Percentiles rank a stretch among this genome's conserved stretches.
Conservation (phyloP, 2,329 filamentous ascomycete genomes). For the Akanthomyces muscarius region DNA sequence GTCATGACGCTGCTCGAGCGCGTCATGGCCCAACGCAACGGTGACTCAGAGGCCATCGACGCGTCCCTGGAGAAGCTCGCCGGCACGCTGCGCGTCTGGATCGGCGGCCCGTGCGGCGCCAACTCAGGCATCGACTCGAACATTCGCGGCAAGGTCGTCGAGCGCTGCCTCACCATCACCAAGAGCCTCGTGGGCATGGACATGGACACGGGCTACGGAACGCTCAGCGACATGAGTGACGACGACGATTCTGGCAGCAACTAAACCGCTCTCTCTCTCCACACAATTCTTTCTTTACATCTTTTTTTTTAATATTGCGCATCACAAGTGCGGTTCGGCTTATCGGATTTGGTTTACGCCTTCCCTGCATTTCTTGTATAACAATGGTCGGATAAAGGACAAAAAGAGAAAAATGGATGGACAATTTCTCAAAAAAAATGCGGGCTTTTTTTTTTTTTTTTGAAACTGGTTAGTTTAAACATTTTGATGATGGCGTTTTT, state of each 20-base stretch:
- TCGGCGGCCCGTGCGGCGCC: slow-evolving; percentile 49
- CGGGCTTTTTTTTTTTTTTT: not conserved
- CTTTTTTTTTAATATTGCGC: not conserved
- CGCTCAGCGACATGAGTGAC: slow-evolving; percentile 47
- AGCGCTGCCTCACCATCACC: slow-evolving; percentile 52
- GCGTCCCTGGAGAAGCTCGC: slow-evolving; percentile 53
- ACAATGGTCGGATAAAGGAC: not conserved
- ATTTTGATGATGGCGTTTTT: slow-evolving; percentile 7
- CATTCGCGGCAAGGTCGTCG: slow-evolving; percentile 51
- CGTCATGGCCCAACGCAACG: slow-evolving; percentile 44
- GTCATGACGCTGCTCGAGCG: slow-evolving; percentile 55
- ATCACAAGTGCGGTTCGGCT: not conserved
- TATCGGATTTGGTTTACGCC: not conserved
- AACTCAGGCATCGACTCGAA: slow-evolving; percentile 48
- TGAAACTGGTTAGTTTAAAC: too few species aligned
- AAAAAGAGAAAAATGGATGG: slow-evolving; percentile 1
- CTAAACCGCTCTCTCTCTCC: not conserved
- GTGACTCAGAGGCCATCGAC: slow-evolving; percentile 42
- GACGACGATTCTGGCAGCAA: slow-evolving; percentile 22
- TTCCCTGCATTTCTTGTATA: not conserved
- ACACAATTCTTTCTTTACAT: not conserved
- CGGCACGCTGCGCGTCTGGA: slow-evolving; percentile 57
- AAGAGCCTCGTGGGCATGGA: slow-evolving; percentile 58
- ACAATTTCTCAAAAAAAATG: not conserved
- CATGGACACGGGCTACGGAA: slow-evolving; percentile 56